Percentiles rank a stretch among this genome's conserved stretches.
Evolutionary conservation across 148 eudicot genomes (phyloP).

Genomic region (Chenopodium formosanum): DNA sequence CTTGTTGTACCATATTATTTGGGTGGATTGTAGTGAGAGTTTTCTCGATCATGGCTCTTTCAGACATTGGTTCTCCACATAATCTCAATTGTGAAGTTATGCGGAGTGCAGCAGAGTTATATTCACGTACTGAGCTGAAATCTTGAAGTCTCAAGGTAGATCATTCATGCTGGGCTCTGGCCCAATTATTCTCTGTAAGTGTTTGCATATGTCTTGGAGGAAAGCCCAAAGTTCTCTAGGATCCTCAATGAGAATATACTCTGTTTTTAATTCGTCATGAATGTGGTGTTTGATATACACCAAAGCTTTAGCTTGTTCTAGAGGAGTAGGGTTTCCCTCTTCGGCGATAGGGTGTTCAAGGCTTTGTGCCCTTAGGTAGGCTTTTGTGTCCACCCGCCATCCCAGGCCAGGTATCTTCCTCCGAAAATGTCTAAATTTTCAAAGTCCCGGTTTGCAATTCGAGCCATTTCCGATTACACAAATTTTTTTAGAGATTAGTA

Average conservation of each 20-base stretch:
- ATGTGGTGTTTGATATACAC: background rate
- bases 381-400: conserved; percentile 1
- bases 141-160: background rate
- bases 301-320: background rate
- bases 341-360: background rate
- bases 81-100: background rate
- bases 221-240: background rate
- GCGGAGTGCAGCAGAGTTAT: background rate
- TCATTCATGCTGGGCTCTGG: conserved; percentile 6
- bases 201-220: background rate
- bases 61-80: background rate
- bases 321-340: background rate
- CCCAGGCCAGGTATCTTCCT: background rate
- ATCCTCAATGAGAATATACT: background rate
- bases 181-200: background rate
- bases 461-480: background rate
- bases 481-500: too few species aligned
- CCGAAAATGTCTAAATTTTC: background rate
- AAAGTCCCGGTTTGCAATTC: background rate
- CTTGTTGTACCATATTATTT: too few species aligned
- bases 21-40: background rate
- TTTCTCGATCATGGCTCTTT: conserved; percentile 4
- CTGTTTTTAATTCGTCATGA: background rate
- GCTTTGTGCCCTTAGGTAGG: background rate
- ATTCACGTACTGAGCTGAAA: conserved; percentile 8